These are phyloP conservation scores for Cutaneotrichosporon dermatis DNA, from an alignment of 1,284 basidiomycete genomes.

Conservation along the genomic window DNA sequence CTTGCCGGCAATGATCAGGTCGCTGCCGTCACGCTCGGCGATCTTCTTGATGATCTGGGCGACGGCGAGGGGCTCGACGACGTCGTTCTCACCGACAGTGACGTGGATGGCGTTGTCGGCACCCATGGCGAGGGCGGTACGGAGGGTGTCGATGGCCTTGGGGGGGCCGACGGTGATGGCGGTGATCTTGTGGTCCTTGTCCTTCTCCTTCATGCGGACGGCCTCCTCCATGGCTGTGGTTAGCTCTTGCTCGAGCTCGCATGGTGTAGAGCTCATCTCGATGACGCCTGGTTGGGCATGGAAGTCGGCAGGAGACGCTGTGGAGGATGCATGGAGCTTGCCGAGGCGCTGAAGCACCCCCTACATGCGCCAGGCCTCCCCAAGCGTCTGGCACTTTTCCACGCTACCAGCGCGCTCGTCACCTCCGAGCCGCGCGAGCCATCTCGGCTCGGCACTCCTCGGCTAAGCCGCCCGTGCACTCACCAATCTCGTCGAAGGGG, in stretches of 20 bases:
- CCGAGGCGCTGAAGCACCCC: neutral
- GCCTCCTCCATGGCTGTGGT: conserved; percentile 90
- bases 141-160: conserved; percentile 84
- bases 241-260: neutral
- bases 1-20: conserved; percentile 95
- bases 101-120: conserved; percentile 92
- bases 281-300: too few relatives aligned
- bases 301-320: too few relatives aligned
- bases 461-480: conserved; percentile 36
- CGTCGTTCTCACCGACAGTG: conserved; percentile 77
- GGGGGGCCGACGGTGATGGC: conserved; percentile 89
- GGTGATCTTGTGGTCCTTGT: conserved; percentile 64
- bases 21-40: conserved; percentile 59
- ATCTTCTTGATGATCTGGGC: conserved; percentile 70
- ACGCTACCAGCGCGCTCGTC: neutral
- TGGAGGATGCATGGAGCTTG: too few relatives aligned
- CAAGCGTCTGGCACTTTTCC: neutral
- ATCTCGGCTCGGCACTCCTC: conserved; percentile 11
- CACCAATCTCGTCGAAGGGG: conserved; percentile 94
- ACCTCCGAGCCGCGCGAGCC: neutral
- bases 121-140: conserved; percentile 96
- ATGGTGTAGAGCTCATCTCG: neutral
- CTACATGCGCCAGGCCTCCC: neutral
- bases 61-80: conserved; percentile 52
- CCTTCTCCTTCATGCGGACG: conserved; percentile 78